A percentile compares a stretch with the other conserved stretches of the same genome.
Conservation (phyloP, 768 basidiomycete genomes). For the Rhodotorula paludigena region DNA sequence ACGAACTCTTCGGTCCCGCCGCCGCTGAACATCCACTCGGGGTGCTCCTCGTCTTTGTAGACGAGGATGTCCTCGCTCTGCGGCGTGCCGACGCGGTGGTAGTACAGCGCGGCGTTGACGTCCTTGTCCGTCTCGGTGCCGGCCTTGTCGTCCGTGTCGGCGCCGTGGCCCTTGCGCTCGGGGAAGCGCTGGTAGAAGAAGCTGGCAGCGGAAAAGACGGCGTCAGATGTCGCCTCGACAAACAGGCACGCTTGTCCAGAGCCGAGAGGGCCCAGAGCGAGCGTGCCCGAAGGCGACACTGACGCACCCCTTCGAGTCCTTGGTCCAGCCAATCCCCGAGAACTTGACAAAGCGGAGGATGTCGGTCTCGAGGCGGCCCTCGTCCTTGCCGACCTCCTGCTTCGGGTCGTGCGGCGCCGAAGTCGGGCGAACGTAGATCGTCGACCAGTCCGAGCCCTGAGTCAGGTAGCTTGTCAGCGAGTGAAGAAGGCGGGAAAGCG, state of each 20-base stretch:
- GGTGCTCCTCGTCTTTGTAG: slow-evolving; percentile 59
- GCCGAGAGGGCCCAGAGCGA: not conserved
- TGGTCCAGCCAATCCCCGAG: slow-evolving; percentile 65
- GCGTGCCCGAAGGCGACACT: not conserved
- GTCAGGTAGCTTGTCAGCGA: not conserved
- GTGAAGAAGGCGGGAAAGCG: not conserved
- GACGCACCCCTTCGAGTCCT: slow-evolving; percentile 60
- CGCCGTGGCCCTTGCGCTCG: slow-evolving; percentile 52
- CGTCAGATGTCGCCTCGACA: too few relatives aligned
- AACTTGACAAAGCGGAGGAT: slow-evolving; percentile 73
- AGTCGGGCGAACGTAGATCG: slow-evolving; percentile 56
- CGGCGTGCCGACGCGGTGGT: slow-evolving; percentile 65
- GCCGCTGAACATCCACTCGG: slow-evolving; percentile 43
- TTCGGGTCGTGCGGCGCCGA: slow-evolving; percentile 55
- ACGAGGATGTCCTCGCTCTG: slow-evolving; percentile 65
- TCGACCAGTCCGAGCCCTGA: slow-evolving; percentile 44
- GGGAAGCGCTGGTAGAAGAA: slow-evolving; percentile 80
- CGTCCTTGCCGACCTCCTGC: slow-evolving; percentile 39
- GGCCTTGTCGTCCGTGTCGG: slow-evolving; percentile 54
- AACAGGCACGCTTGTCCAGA: too few relatives aligned
- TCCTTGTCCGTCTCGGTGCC: slow-evolving; percentile 49
- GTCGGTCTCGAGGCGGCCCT: slow-evolving; percentile 57
- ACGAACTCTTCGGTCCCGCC: slow-evolving; percentile 49
- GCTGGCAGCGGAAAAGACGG: slow-evolving; percentile 50
- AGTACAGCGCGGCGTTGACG: slow-evolving; percentile 54